Conservation (phyloP, 495 filamentous ascomycete genomes). For the Hyaloscypha finlandica region DNA sequence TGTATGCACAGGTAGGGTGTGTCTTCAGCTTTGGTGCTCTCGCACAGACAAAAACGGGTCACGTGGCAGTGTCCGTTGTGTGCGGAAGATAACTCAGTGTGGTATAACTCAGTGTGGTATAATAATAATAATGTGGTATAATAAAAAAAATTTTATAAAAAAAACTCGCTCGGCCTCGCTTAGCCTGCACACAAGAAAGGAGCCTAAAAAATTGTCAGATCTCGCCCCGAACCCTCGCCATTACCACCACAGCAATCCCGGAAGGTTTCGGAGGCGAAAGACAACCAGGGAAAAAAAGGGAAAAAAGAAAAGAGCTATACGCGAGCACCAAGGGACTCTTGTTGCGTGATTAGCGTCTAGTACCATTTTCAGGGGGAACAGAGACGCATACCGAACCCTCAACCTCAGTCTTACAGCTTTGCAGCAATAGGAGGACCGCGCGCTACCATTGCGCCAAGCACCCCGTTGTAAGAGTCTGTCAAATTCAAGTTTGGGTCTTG, state of each 20-base stretch:
- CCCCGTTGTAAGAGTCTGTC: background rate
- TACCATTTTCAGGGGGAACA: too few relatives aligned
- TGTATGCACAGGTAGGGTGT: too few relatives aligned
- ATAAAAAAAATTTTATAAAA: too few relatives aligned
- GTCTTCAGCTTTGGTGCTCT: too few relatives aligned
- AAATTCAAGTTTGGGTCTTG: slow-evolving; percentile 3
- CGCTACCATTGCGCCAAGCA: slow-evolving; percentile 41
- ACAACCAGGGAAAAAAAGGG: too few relatives aligned
- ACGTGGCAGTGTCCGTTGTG: too few relatives aligned
- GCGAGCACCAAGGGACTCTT: slow-evolving; percentile 16
- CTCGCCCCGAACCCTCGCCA: background rate
- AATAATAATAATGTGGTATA: too few relatives aligned
- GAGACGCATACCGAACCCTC: slow-evolving; percentile 26
- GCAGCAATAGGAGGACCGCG: slow-evolving; percentile 42
- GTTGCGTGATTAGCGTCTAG: too few relatives aligned
- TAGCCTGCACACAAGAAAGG: background rate
- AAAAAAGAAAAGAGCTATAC: background rate
- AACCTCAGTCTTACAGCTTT: slow-evolving; percentile 36
- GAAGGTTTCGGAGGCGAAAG: background rate
- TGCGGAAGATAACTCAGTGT: too few relatives aligned
- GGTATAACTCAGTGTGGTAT: too few relatives aligned
- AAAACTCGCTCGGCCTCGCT: background rate
- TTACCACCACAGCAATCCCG: background rate
- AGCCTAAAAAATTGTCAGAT: background rate
- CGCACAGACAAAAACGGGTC: too few relatives aligned